Evolutionary conservation across 768 basidiomycete species (phyloP), one percentile per base, ranked within the genome.

Genomic region (Psilocybe cyanescens): DNA sequence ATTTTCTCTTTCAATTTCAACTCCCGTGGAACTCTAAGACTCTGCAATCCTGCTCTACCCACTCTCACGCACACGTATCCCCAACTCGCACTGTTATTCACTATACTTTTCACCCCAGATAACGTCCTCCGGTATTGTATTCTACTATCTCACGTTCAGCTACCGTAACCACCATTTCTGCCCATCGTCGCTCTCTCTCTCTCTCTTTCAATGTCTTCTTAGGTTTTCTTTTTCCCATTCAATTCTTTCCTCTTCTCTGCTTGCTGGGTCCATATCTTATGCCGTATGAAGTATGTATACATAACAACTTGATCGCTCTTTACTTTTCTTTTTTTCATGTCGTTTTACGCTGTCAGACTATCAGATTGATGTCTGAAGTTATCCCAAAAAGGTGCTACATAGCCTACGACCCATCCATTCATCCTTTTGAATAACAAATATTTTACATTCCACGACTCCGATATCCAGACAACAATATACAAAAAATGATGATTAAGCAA

Each of bases 1-100:
- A 28, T 37, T 47, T 64, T 37, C 46, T 62, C 28, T 56, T 49
- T 58, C 30, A 61, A 16, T 33, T 17, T 35, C 30, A 9, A 17
- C 16, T 35, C 11, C 11, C 33, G 11, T 35, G 33, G n/a, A 17
- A 17, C 49, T 59, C 28, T 17, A n/a, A 4, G n/a, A 31, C 48
- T 24, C 19, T 16, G 35, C 35, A 31, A 12, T 19, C 35, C 31
- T 54, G 41, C 12, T 28, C 2, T 55, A 39, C 37, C 19, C n/a
- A 39, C 53, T 17, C 39, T 41, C 24, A 4, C 39, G 39, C 24
- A 7, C 37, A 19, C 37, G 8, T 28, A 39, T 8, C 39, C 39
- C 44, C n/a, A 28, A 29, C 50, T 30, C 30, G 30, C 29, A n/a
- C 28, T 29, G 24, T 30, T 33, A 30, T 30, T 19, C 24, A 51